These are phyloP conservation scores for Fusarium humuli DNA, from an alignment of 2,329 filamentous ascomycete species.

Conservation along the genomic window DNA sequence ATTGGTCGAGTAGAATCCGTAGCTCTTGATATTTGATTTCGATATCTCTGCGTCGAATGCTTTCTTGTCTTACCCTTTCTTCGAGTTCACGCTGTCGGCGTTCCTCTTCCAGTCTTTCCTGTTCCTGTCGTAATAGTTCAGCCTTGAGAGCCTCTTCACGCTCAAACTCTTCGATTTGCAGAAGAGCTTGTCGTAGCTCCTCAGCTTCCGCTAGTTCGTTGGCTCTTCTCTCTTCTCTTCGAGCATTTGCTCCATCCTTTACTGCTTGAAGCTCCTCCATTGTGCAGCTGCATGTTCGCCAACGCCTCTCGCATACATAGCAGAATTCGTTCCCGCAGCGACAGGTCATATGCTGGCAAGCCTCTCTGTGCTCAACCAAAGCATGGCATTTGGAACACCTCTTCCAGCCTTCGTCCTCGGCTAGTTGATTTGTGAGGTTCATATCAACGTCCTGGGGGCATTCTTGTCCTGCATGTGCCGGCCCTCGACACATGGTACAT, in stretches of 20 bases:
- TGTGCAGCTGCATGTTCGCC: slow-evolving; percentile 78
- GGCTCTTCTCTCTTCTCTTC: slow-evolving; percentile 51
- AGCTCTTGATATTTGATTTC: slow-evolving; percentile 55
- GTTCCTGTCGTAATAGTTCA: slow-evolving; percentile 55
- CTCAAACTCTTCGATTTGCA: slow-evolving; percentile 62
- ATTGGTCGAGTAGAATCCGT: slow-evolving; percentile 50
- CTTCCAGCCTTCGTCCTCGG: slow-evolving; percentile 78
- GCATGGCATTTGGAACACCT: slow-evolving; percentile 76
- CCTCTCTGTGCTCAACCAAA: slow-evolving; percentile 80
- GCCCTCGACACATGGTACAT: slow-evolving; percentile 63
- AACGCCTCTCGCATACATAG: slow-evolving; percentile 79
- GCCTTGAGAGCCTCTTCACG: slow-evolving; percentile 57
- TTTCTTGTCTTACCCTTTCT: slow-evolving; percentile 56
- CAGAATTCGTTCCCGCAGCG: slow-evolving; percentile 85
- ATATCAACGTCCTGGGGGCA: slow-evolving; percentile 64
- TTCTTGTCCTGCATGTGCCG: slow-evolving; percentile 55
- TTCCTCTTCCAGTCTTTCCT: slow-evolving; percentile 53
- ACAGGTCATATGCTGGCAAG: slow-evolving; percentile 90
- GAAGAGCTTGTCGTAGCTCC: slow-evolving; percentile 55
- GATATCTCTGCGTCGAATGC: slow-evolving; percentile 54
- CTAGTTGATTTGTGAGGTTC: slow-evolving; percentile 67
- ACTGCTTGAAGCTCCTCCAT: slow-evolving; percentile 57
- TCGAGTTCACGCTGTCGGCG: slow-evolving; percentile 53
- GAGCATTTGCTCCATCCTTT: slow-evolving; percentile 53
- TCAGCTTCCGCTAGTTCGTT: slow-evolving; percentile 52